These are phyloP conservation scores for Pythium diclinum DNA, from an alignment of 352 stramenopile genomes.

Conservation along the genomic window DNA sequence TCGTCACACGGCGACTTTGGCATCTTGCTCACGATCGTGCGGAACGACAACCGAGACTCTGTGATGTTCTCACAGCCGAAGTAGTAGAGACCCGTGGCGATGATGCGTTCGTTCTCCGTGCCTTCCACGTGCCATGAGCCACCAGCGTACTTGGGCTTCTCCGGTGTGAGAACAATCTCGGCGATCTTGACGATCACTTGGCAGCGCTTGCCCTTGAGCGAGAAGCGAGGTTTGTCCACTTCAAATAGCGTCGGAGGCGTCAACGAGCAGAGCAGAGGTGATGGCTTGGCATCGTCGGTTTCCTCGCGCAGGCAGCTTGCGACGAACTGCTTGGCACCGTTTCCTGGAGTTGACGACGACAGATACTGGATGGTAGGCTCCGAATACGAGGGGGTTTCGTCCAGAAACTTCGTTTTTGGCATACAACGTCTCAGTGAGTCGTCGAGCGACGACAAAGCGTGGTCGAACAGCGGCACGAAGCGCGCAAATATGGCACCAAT, in stretches of 20 bases:
- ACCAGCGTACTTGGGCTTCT: no score
- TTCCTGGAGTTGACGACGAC: not conserved
- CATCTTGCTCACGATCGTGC: not conserved
- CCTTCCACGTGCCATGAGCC: not conserved
- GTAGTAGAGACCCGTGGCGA: no score
- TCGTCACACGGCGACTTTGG: constrained; percentile 4
- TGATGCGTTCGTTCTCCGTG: no score
- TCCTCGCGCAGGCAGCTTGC: not conserved
- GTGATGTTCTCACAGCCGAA: no score
- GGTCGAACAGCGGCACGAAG: no score
- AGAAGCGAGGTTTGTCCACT: not conserved
- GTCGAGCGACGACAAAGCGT: not conserved
- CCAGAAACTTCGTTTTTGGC: not conserved
- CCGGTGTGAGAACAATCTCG: no score
- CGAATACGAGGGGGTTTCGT: not conserved
- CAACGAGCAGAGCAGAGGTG: not conserved
- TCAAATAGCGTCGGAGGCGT: not conserved
- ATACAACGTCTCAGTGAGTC: no score
- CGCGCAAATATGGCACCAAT: no score
- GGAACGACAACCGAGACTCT: no score
- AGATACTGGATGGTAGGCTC: not conserved
- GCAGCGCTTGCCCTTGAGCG: no score
- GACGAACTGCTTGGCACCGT: no score
- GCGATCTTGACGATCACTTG: no score
- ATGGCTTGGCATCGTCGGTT: not conserved